These are phyloP conservation scores for Neurospora crassa DNA, from an alignment of 2,329 filamentous ascomycete genomes.

Conservation along the genomic window DNA sequence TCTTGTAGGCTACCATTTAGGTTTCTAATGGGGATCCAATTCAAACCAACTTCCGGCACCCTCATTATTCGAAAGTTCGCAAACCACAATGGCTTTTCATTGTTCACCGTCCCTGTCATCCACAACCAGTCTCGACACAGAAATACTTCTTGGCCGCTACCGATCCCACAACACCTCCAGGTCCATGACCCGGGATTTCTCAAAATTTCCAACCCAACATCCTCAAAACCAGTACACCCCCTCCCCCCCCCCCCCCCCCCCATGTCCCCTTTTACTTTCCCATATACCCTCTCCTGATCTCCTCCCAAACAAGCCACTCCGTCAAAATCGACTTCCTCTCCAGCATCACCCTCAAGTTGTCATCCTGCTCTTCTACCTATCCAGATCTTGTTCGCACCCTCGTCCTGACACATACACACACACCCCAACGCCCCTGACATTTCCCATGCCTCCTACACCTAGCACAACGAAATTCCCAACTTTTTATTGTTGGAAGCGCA, in stretches of 20 bases:
- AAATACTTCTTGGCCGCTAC: background rate
- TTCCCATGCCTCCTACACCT: constrained; percentile 5
- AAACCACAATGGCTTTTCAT: too few relatives aligned
- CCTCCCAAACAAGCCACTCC: background rate
- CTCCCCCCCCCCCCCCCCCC: background rate
- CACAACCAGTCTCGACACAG: background rate
- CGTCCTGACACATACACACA: background rate
- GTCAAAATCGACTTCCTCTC: background rate
- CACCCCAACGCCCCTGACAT: background rate
- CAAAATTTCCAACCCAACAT: background rate
- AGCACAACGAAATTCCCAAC: constrained; percentile 7
- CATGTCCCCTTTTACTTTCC: background rate
- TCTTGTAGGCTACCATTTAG: background rate
- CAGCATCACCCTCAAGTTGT: background rate
- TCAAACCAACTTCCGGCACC: too few relatives aligned
- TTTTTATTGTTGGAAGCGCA: constrained; percentile 3
- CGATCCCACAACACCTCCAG: background rate
- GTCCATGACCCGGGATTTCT: background rate
- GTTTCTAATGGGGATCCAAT: background rate
- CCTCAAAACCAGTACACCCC: background rate
- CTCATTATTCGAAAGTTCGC: too few relatives aligned
- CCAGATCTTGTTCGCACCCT: background rate
- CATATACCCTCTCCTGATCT: background rate
- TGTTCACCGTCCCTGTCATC: background rate
- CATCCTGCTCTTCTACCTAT: background rate